Base-by-base conservation (phyloP, 176 grass and related monocot genomes). In the Typha latifolia region DNA sequence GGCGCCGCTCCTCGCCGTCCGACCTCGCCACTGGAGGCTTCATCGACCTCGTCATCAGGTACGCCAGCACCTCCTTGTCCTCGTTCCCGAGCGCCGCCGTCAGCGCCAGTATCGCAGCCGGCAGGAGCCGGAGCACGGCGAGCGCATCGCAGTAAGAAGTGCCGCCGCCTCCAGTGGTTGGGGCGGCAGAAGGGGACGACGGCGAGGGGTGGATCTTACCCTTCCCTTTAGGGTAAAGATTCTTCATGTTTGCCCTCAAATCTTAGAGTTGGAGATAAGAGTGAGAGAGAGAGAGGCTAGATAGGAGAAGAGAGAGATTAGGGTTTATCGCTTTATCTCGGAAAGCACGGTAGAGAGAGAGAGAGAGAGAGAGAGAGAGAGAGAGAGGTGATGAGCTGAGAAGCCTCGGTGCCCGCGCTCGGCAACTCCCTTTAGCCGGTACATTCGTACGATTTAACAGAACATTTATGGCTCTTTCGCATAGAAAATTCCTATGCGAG, bases 1-100 rank as follows among this genome's bases (percentile, higher is more conserved):
- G 43, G n/a, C 51, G 15, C 61, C 71, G 74, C 51, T 3, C 43
- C 22, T 62, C 32, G 18, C 29, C 56, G 18, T 66, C 67, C 63
- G 9, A 31, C n/a, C 13, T 27, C 2, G 62, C 72, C 15, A n/a
- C 7, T 7, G 24, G 12, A 32, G 10, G 43, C 10, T 71, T 59
- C 51, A 79, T 66, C 13, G 72, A 82, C 71, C 68, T 51, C 9
- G 72, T 79, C 14, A 82, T 70, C 59, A 90, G 72, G 82, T 90
- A 82, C 1, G 86, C 82, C 10, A 90, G 78, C 63, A 90, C 75
- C 47, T 78, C 74, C 63, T 73, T 77, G 72, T 85, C 86, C 64
- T 82, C 82, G 67, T 72, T 50, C 14, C 22, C n/a, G 48, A 87
- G 76, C 4, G 72, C 85, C 12, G 64, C 64, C 26, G 74, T 50